A percentile compares a stretch with the other conserved stretches of the same genome.
Evolutionary conservation across 257 asterid genomes (phyloP).

Genomic region (Paraleonurus japonicus): DNA sequence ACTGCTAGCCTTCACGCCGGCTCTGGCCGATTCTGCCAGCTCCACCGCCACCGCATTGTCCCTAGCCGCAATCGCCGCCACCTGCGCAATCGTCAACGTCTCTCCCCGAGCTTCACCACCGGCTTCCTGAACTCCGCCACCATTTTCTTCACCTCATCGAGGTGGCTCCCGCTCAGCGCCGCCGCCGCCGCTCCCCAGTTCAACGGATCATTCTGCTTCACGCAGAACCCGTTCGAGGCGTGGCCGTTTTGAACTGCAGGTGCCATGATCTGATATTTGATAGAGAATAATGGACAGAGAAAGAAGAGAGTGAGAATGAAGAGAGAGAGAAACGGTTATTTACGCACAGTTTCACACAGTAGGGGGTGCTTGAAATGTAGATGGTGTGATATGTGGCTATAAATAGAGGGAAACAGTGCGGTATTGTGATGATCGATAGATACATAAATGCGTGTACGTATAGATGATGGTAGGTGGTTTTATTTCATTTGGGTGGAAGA

Average conservation of each 20-base stretch:
- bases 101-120: slow-evolving; percentile 82
- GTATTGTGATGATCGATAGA: slow-evolving; percentile 9
- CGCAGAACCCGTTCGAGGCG: slow-evolving; percentile 40
- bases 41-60: slow-evolving; percentile 65
- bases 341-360: not conserved
- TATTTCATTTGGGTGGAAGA: not conserved
- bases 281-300: not conserved
- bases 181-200: slow-evolving; percentile 92
- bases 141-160: slow-evolving; percentile 83
- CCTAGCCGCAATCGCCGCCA: slow-evolving; percentile 74
- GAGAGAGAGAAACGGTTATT: not conserved
- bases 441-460: not conserved
- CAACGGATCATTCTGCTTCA: slow-evolving; percentile 53
- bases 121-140: slow-evolving; percentile 80
- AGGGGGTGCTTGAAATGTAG: slow-evolving; percentile 8
- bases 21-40: slow-evolving; percentile 74
- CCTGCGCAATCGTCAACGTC: slow-evolving; percentile 69
- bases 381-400: slow-evolving; percentile 24
- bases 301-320: not conserved
- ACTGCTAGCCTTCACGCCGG: slow-evolving; percentile 89
- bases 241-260: slow-evolving; percentile 34
- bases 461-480: slow-evolving; percentile 62
- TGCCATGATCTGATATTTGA: slow-evolving; percentile 21
- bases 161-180: slow-evolving; percentile 73
- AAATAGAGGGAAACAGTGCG: slow-evolving; percentile 26